Evolutionary conservation across 2,329 filamentous ascomycete genomes (phyloP).

Genomic region (Sarocladiaceae sp.): DNA sequence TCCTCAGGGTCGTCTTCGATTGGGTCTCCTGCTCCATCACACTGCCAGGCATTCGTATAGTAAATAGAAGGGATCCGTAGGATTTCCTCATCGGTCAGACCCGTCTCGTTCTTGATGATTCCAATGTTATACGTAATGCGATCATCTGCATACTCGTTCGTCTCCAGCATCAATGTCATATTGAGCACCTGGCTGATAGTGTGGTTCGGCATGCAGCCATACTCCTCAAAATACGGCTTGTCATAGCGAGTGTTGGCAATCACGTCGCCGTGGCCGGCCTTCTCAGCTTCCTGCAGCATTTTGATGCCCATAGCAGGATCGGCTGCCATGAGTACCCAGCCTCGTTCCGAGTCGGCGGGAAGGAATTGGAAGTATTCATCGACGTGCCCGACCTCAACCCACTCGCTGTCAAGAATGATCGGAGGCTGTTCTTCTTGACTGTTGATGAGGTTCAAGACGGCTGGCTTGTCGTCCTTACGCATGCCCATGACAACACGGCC

Average conservation of each 20-base stretch:
- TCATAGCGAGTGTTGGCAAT: constrained; percentile 16
- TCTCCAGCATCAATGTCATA: constrained; percentile 7
- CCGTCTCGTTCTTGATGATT: constrained; percentile 20
- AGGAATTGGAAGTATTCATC: constrained; percentile 27
- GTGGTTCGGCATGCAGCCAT: constrained; percentile 12
- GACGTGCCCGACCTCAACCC: constrained; percentile 22
- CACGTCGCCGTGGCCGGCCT: constrained; percentile 14
- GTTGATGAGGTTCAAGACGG: constrained; percentile 23
- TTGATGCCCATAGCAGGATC: constrained; percentile 18
- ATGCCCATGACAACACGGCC: constrained; percentile 19
- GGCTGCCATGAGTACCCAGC: constrained; percentile 20
- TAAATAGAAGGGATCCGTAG: constrained; percentile 17
- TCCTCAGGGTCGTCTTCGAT: not conserved
- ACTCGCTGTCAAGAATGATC: constrained; percentile 25
- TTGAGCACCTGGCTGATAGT: constrained; percentile 17
- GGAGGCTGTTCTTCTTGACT: constrained; percentile 31
- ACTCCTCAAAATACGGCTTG: constrained; percentile 2
- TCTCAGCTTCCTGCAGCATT: constrained; percentile 15
- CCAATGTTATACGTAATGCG: constrained; percentile 19
- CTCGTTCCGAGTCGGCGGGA: constrained; percentile 18
- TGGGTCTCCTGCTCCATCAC: not conserved
- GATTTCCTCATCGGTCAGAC: constrained; percentile 19
- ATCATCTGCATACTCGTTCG: constrained; percentile 14
- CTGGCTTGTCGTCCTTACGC: constrained; percentile 11
- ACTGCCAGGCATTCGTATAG: constrained; percentile 9